Evolutionary conservation across 139 green algal species (phyloP).

Genomic region (Chara braunii): DNA sequence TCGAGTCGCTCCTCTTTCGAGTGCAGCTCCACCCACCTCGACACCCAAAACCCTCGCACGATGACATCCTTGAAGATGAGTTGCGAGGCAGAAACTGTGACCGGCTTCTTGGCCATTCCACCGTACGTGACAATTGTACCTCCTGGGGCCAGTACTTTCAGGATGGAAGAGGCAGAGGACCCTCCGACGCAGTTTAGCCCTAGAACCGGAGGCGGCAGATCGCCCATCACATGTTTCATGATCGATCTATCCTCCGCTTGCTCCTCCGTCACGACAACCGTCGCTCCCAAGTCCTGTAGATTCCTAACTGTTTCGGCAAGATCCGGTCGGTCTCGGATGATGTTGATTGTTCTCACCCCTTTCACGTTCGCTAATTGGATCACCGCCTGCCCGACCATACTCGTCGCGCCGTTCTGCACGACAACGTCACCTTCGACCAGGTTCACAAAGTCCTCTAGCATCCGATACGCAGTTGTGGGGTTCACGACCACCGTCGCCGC

Average conservation of each 20-base stretch:
- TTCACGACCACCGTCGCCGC: conserved; percentile 68
- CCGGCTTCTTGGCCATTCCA: conserved; percentile 71
- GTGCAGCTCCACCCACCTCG: too few species aligned
- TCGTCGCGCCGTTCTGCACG: conserved; percentile 83
- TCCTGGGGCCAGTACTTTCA: conserved; percentile 41
- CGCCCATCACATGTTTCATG: conserved; percentile 7
- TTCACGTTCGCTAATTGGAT: conserved; percentile 67
- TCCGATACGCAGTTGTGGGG: conserved; percentile 67
- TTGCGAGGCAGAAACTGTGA: conserved; percentile 56
- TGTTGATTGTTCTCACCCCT: conserved; percentile 75
- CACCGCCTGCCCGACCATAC: conserved; percentile 68
- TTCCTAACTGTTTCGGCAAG: conserved; percentile 15
- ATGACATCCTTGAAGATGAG: too few species aligned
- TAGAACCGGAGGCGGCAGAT: conserved; percentile 1
- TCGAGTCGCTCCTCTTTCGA: too few species aligned
- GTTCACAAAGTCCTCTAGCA: conserved; percentile 74
- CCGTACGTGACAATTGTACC: conserved; percentile 78
- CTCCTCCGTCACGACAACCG: conserved; percentile 32
- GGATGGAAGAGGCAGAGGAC: background rate
- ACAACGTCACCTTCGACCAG: conserved; percentile 71
- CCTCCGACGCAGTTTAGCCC: conserved; percentile 7
- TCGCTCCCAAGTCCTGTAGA: conserved; percentile 23
- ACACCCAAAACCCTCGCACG: too few species aligned
- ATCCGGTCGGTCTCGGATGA: conserved; percentile 58
- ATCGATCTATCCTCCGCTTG: background rate